Evolutionary conservation across 2,329 filamentous ascomycete species (phyloP), one percentile per base, ranked within the genome.

Genomic region (Microascus cirrosus): DNA sequence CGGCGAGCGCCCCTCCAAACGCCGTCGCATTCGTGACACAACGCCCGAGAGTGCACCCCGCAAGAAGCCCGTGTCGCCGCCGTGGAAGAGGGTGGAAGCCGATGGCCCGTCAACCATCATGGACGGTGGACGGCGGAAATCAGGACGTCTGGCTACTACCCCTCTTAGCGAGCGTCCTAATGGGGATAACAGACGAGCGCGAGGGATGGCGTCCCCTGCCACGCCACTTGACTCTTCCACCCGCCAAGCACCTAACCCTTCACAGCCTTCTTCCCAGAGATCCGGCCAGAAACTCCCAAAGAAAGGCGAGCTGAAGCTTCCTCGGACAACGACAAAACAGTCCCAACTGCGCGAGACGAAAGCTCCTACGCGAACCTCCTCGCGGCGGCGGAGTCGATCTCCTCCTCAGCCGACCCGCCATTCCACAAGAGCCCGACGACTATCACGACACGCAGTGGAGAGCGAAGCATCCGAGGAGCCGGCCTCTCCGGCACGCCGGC

Each of bases 31-130:
- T 34, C 75, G 74, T 61, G 75, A 79, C 20, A 67, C 69, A 61
- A 79, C 74, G 25, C 74, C 76, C 36, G 67, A 61, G 32, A 11
- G 39, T 66, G 0, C 67, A 70, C 59, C 59, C 65, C 71, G 76
- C 61, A 66, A 71, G 66, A 76, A 85, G 73, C 74, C 76, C 57
- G 78, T 80, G 60, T 97, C 93, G 62, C 94, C 94, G 63, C 94
- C 94, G 24, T 99, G 94, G 94, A 97, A 94, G 75, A 89, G 84
- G 66, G 81, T 89, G 61, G 81, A 81, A 60, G 90, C 88, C 48
- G 89, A 95, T 32, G 94, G 94, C 0, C 94, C 94, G 24, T 94
- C 93, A 3, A 87, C 89, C 0, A 92, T 95, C 68, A 81, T 87
- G 53, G 82, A 80, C 73, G 88, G 80, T 81, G 90, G 89, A 54